Evolutionary conservation across 805 yeast species (phyloP), one percentile per base, ranked within the genome.

Genomic region (Cyberlindnera euphorbiiphila): DNA sequence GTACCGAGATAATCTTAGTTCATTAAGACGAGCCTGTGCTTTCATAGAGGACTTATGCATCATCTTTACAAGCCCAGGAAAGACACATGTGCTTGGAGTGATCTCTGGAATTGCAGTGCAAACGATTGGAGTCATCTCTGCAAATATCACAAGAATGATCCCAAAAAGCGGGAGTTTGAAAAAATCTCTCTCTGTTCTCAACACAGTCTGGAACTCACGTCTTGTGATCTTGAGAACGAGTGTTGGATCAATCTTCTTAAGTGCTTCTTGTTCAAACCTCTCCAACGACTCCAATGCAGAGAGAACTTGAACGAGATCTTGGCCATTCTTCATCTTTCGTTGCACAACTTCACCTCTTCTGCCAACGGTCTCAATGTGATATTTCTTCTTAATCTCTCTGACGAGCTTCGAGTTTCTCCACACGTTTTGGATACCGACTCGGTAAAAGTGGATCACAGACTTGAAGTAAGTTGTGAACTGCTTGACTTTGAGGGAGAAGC

Each of bases 71-170:
- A 46, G 29, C 5, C 61, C 58, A 1, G 81, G 81, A 22, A 76
- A 60, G 9, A 73, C 61, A 54, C 83, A 78, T 9, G 81, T 76
- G 60, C 69, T 69, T 9, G 83, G 81, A 1, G 78, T 69, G 5
- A 78, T 50, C 43, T 71, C 73, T 0, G 85, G 85, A 34, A 76
- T 52, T 4, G 64, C 53, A 37, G 68, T 73, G 50, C 81, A 75
- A 5, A 78, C 44, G 1, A 74, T 15, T 1, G 81, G 80, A 0
- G 81, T 72, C 34, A 61, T 50, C 47, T 78, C 85, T 50, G 72
- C 72, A 53, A 75, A 76, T 3, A 75, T 45, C 19, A 71, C 31
- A 32, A 71, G 61, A 6, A 75, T 45, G 3, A 76, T 29, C 1
- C 69, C 66, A 57, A 78, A 78, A n/a, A 58, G 17, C 2, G 84